Percentiles rank a stretch among this genome's conserved stretches.
phyloP scores from a whole-genome alignment of 129 eudicot species.

The Scalesia atractyloides region DNA sequence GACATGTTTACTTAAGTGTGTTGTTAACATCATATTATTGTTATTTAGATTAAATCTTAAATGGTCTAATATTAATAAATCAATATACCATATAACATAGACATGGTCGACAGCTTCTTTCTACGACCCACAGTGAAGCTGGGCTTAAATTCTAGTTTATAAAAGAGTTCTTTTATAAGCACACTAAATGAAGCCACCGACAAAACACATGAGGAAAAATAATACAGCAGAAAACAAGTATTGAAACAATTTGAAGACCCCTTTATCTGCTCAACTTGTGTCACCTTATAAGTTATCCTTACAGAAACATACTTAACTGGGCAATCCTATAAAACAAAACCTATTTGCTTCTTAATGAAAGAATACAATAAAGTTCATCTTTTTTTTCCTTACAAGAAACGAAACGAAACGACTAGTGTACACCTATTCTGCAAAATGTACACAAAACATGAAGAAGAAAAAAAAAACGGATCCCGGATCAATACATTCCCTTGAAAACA shows the following conservation, averaged over 20 bases:
- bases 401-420: conserved; percentile 40
- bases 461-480: conserved; percentile 15
- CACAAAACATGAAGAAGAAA: conserved; percentile 28
- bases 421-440: conserved; percentile 48
- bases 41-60: too few species aligned
- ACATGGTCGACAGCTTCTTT: too few species aligned
- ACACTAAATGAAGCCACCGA: background rate
- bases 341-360: conserved; percentile 43
- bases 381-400: conserved; percentile 36
- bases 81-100: too few species aligned
- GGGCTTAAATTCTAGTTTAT: too few species aligned
- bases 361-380: conserved; percentile 39
- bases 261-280: conserved; percentile 32
- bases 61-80: too few species aligned
- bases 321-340: conserved; percentile 32
- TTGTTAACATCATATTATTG: too few species aligned
- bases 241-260: conserved; percentile 27
- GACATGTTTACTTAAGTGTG: too few species aligned
- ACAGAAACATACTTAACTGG: conserved; percentile 22
- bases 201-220: conserved; percentile 6
- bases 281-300: conserved; percentile 35
- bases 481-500: conserved; percentile 99
- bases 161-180: too few species aligned
- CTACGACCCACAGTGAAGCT: too few species aligned
- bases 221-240: conserved; percentile 5